These are phyloP conservation scores for Alternaria sp. DNA, from an alignment of 2,329 filamentous ascomycete genomes.

Conservation along the genomic window DNA sequence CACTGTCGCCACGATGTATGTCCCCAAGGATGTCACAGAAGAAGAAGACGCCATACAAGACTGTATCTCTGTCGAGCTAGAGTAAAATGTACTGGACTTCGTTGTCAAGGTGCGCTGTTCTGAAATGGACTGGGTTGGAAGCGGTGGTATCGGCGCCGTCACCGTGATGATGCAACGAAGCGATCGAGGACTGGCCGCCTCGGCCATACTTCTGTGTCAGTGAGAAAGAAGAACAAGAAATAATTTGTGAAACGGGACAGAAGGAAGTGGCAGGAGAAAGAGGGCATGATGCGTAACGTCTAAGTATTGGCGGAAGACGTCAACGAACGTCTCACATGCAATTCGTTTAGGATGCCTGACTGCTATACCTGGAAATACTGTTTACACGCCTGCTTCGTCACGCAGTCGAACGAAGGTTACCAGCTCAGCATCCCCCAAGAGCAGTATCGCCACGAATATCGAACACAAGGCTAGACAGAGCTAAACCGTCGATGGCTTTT, in stretches of 20 bases:
- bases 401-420: not conserved
- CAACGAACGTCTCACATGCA: too few species aligned
- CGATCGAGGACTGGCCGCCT: not conserved
- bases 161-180: not conserved
- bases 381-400: not conserved
- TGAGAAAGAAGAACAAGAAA: not conserved
- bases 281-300: not conserved
- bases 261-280: not conserved
- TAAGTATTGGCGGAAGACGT: too few species aligned
- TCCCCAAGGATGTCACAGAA: not conserved
- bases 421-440: not conserved
- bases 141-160: not conserved
- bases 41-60: not conserved
- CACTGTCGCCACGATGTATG: not conserved
- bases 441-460: not conserved
- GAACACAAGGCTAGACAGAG: not conserved
- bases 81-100: not conserved
- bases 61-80: not conserved
- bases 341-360: not conserved
- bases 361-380: not conserved
- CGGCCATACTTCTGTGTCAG: not conserved
- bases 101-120: not conserved
- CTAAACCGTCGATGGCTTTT: not conserved
- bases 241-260: not conserved
- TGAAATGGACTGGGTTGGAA: too few species aligned